A percentile compares a stretch with the other conserved stretches of the same genome.
Evolutionary conservation across 345 rosid genomes (phyloP).

Genomic region (Linum tenue): DNA sequence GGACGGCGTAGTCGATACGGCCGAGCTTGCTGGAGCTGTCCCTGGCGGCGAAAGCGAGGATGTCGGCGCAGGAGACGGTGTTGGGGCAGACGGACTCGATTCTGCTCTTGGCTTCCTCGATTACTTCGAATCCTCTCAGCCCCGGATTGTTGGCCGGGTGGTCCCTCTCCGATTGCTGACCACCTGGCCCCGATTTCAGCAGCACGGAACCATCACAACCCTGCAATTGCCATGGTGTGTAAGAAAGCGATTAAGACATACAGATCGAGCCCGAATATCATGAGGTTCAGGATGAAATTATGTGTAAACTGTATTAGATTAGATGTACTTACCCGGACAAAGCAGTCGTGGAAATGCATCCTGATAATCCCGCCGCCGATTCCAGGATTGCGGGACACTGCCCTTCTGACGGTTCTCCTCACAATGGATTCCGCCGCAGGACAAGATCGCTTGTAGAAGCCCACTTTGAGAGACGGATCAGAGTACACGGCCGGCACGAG

Average conservation of each 20-base stretch:
- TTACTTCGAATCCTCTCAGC: conserved; percentile 38
- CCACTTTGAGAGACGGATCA: conserved; percentile 5
- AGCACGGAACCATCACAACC: conserved; percentile 47
- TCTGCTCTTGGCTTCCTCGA: conserved; percentile 31
- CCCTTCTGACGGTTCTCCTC: conserved; percentile 1
- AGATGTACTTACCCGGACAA: conserved; percentile 17
- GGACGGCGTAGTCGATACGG: conserved; percentile 23
- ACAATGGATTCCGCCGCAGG: conserved; percentile 19
- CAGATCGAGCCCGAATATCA: no score
- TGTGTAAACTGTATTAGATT: no score
- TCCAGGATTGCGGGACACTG: conserved; percentile 9
- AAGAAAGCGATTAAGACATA: no score
- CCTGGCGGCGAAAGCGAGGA: conserved; percentile 36
- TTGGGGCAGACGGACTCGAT: conserved; percentile 31
- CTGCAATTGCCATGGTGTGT: conserved; percentile 11
- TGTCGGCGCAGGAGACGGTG: conserved; percentile 43
- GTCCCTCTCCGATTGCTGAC: conserved; percentile 30
- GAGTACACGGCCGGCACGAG: neutral
- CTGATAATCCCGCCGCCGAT: conserved; percentile 16
- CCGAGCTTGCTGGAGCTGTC: conserved; percentile 28
- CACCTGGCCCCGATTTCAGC: conserved; percentile 22
- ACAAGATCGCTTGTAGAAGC: conserved; percentile 17
- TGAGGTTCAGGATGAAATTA: no score
- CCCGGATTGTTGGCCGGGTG: conserved; percentile 30
- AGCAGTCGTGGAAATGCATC: conserved; percentile 27